Percentiles rank a stretch among this genome's conserved stretches.
phyloP scores from a whole-genome alignment of 2,329 filamentous ascomycete species.

The Thielaviopsis ethacetica region DNA sequence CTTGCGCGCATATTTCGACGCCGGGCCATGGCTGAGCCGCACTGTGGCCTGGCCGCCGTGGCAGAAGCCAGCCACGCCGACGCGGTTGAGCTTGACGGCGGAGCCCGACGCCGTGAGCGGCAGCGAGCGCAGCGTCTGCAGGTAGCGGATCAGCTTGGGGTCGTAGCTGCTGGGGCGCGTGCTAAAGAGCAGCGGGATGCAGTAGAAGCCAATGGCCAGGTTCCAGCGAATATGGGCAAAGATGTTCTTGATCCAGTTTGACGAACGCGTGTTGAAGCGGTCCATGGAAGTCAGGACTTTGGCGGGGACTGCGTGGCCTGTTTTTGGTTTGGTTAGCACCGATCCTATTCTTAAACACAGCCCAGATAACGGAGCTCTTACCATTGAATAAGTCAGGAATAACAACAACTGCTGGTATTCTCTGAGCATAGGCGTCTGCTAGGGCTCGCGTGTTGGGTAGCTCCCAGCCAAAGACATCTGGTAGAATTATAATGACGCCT shows the following conservation, averaged over 20 bases:
- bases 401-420: conserved; percentile 30
- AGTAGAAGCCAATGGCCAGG: conserved; percentile 4
- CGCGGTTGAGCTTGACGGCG: conserved; percentile 14
- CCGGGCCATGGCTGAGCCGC: conserved; percentile 19
- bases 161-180: conserved; percentile 16
- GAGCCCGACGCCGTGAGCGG: conserved; percentile 3
- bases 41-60: conserved; percentile 42
- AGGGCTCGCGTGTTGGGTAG: conserved; percentile 34
- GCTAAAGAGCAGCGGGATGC: conserved; percentile 17
- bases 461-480: conserved; percentile 36
- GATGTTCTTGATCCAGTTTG: background rate
- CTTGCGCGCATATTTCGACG: conserved; percentile 16
- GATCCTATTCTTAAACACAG: background rate
- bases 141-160: conserved; percentile 16
- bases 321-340: background rate
- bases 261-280: conserved; percentile 2
- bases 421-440: conserved; percentile 33
- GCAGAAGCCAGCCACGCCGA: conserved; percentile 42
- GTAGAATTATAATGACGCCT: conserved; percentile 33
- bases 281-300: conserved; percentile 17
- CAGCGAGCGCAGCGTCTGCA: conserved; percentile 5
- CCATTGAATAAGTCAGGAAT: conserved; percentile 35
- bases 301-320: conserved; percentile 16
- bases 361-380: conserved; percentile 5
- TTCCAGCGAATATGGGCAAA: background rate